Conservation (phyloP, 441 rosid species). For the Biscutella auriculata region DNA sequence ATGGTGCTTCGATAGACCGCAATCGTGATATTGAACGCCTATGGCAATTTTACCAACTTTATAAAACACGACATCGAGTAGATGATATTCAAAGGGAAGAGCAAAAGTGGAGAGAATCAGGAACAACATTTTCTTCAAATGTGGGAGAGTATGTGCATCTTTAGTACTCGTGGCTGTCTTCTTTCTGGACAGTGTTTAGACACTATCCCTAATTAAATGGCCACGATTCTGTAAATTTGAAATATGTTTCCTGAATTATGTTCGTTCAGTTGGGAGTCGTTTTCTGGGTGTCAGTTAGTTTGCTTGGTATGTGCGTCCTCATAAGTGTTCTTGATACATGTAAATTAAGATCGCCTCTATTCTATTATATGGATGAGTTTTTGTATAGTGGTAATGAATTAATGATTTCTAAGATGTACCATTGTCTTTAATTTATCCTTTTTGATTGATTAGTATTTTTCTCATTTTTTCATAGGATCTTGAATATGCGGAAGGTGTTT, state of each 20-base stretch:
- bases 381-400: neutral
- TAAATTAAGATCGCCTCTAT: neutral
- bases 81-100: slow-evolving; percentile 90
- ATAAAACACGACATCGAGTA: slow-evolving; percentile 66
- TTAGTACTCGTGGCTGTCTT: slow-evolving; percentile 16
- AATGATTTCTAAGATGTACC: neutral
- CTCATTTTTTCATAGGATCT: slow-evolving; percentile 18
- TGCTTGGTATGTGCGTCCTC: neutral
- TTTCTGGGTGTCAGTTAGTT: neutral
- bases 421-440: neutral
- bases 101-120: slow-evolving; percentile 73
- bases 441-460: slow-evolving; percentile 1
- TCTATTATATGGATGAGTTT: neutral
- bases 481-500: slow-evolving; percentile 74
- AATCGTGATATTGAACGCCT: slow-evolving; percentile 72
- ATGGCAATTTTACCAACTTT: slow-evolving; percentile 75
- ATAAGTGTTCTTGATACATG: neutral
- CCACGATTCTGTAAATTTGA: neutral
- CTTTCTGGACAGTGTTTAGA: neutral
- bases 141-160: slow-evolving; percentile 66
- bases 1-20: slow-evolving; percentile 71
- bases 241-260: neutral
- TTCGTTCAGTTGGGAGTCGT: neutral
- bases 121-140: slow-evolving; percentile 52
- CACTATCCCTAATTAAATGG: neutral